Conservation (phyloP, 2,329 filamentous ascomycete genomes). For the Ambrosiella xylebori region DNA sequence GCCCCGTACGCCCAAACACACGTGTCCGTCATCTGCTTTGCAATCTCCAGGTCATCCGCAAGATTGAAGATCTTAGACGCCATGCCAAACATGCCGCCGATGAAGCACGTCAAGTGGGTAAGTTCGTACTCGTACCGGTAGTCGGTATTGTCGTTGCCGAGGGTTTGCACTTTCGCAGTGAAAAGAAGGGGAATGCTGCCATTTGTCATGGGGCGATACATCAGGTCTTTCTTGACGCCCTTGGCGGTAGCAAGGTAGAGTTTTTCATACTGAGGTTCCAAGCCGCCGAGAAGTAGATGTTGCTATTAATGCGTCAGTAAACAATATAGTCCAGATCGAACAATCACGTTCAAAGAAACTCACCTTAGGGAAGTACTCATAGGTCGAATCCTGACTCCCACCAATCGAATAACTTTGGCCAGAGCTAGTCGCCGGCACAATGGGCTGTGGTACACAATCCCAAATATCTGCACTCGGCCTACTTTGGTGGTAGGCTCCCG, state of each 20-base stretch:
- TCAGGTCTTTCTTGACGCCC: constrained; percentile 52
- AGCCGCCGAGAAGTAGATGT: constrained; percentile 59
- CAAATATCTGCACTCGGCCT: background rate
- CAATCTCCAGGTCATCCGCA: constrained; percentile 44
- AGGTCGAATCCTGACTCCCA: constrained; percentile 51
- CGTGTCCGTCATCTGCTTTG: constrained; percentile 45
- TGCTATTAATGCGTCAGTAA: constrained; percentile 31
- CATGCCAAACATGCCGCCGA: constrained; percentile 53
- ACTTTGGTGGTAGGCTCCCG: background rate
- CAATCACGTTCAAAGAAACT: background rate
- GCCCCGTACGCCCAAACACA: constrained; percentile 53
- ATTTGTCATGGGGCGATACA: constrained; percentile 61
- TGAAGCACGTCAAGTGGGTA: constrained; percentile 48
- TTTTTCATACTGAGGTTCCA: constrained; percentile 51
- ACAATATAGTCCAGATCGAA: constrained; percentile 1
- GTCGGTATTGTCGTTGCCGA: constrained; percentile 24
- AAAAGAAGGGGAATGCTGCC: constrained; percentile 53
- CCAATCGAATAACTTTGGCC: constrained; percentile 41
- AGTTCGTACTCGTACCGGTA: constrained; percentile 39
- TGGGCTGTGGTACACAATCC: constrained; percentile 42
- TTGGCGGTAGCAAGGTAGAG: constrained; percentile 55
- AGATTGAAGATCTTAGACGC: constrained; percentile 44
- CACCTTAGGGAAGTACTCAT: constrained; percentile 52
- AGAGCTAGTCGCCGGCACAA: constrained; percentile 30
- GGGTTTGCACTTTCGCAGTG: constrained; percentile 42